These are phyloP conservation scores for Prunus salicina DNA, from an alignment of 306 rosid species.

Conservation along the genomic window DNA sequence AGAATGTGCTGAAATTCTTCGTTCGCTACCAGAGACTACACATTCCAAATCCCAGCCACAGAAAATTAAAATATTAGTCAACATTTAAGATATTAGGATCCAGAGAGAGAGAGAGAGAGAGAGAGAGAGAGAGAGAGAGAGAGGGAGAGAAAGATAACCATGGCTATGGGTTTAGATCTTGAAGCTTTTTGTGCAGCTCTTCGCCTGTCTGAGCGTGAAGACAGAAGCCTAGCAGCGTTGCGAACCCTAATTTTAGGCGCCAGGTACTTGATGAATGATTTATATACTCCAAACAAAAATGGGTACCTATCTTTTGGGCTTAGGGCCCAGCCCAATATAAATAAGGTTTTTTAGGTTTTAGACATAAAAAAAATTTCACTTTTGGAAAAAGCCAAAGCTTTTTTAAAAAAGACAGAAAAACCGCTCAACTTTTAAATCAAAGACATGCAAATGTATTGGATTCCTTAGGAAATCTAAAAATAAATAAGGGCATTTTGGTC, in stretches of 20 bases:
- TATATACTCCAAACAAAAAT: background rate
- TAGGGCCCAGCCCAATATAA: background rate
- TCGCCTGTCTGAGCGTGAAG: background rate
- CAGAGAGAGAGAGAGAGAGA: background rate
- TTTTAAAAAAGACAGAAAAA: too few relatives aligned
- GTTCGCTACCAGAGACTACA: slow-evolving; percentile 26
- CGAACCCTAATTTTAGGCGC: slow-evolving; percentile 2
- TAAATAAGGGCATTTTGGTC: too few relatives aligned
- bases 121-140: background rate
- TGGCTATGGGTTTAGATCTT: slow-evolving; percentile 22
- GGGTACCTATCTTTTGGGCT: too few relatives aligned
- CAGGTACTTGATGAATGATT: background rate
- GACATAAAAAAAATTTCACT: too few relatives aligned
- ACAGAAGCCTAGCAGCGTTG: background rate
- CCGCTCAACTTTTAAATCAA: too few relatives aligned
- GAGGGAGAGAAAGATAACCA: slow-evolving; percentile 4
- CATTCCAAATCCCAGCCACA: background rate
- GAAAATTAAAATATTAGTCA: background rate
- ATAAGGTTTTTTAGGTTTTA: too few relatives aligned
- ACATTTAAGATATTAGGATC: background rate
- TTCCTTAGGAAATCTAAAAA: too few relatives aligned
- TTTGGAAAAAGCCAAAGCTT: too few relatives aligned
- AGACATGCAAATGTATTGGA: too few relatives aligned
- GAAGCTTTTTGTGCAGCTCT: slow-evolving; percentile 1
- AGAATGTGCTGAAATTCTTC: slow-evolving; percentile 41